Evolutionary conservation across 2,329 filamentous ascomycete species (phyloP), one percentile per base, ranked within the genome.

Genomic region (Apiospora marii): DNA sequence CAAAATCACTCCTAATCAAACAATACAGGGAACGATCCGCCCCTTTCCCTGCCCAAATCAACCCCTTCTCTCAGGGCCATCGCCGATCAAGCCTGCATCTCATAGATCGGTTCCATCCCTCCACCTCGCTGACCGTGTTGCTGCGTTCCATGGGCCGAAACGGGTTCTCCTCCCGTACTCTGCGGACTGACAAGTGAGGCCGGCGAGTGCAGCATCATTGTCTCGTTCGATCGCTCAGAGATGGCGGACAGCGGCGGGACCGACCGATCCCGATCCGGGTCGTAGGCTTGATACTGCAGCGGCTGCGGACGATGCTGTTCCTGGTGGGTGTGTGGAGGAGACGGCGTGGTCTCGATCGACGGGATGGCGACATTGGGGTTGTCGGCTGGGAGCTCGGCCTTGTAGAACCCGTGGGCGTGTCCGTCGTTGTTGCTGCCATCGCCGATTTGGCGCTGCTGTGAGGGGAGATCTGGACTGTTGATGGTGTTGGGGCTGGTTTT

Each of bases 221-320:
- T 27, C 41, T 68, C 67, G 19, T 64, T 64, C 67, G 67, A 68
- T 44, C 41, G 27, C 67, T 48, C 67, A 6, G 67, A 48, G 67
- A 48, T 68, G 22, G n/a, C 67, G 43, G 41, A 44, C 22, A 48
- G 41, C n/a, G 67, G 67, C n/a, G 67, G 67, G 7, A 34, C 67
- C n/a, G 6, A 27, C 1, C 41, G n/a, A n/a, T 68, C 24, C 6
- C 30, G 41, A 10, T 48, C 41, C 24, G 67, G 67, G 43, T 46
- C n/a, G 67, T 68, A 68, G 19, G 43, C 41, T 10, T 43, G 37
- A 12, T 44, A 44, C 64, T 46, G 22, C 7, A 30, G 12, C 6
- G 67, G n/a, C 43, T 27, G 41, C n/a, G n/a, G 41, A 10, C 27
- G 30, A n/a, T 24, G 61, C 41, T 68, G 41, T 48, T 27, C 27